Evolutionary conservation across 805 yeast genomes (phyloP), one percentile per base, ranked within the genome.

Genomic region (Wickerhamiella australiensis): DNA sequence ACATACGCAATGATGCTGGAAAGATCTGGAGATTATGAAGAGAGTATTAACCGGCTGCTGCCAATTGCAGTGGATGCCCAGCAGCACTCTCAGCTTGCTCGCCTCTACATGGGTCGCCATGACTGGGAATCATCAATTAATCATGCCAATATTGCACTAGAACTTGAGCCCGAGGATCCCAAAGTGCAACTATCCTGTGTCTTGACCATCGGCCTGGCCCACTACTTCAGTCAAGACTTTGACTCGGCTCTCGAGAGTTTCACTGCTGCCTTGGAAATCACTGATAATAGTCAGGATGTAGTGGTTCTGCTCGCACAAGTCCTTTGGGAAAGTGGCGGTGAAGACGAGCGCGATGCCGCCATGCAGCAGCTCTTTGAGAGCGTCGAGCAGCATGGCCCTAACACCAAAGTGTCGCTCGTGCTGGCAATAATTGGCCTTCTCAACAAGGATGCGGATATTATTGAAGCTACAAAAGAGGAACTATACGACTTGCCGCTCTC

Each of bases 321-420:
- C 0, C 68, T 92, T 46, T 82, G 81, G 67, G 85, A 85, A 2
- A 76, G 76, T 50, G 82, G 78, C n/a, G 75, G 78, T 0, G 78
- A 75, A n/a, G 92, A 83, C 4, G 78, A 92, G 1, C 80, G 78
- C 52, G 82, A 79, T 54, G 88, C 87, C 1, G 95, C 96, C 0
- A 60, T 84, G 43, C 95, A 87, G 57, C 95, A 86, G 62, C 65
- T 90, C 41, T 81, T 83, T 56, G 71, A 74, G 21, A 77, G 73
- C 57, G 76, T 87, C 37, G 80, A 75, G 52, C 69, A 66, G 3
- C 64, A 74, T 50, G 95, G 94, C 0, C 70, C 83, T 1, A 77
- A 87, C 2, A 65, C 85, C 42, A 59, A 77, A 21, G 77, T 84
- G 1, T 80, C 85, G 0, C 64, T 88, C 52, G 76, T 86, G 1